phyloP scores from a whole-genome alignment of 441 rosid genomes.

The Syzygium syzygioides region DNA sequence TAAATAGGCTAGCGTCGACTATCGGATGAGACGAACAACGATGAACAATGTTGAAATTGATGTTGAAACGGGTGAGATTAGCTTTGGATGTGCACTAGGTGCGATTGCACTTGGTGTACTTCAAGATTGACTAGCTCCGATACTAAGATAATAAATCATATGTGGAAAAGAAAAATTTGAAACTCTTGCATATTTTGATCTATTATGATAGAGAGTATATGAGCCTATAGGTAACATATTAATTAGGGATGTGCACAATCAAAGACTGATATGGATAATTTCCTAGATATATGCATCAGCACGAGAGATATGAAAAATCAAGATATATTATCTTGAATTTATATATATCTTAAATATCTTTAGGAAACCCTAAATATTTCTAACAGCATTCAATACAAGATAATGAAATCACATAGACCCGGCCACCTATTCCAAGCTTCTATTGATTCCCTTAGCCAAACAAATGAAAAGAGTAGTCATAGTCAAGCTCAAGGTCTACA shows the following conservation, averaged over 20 bases:
- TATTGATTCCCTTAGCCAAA: background rate
- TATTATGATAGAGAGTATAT: background rate
- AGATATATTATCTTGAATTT: background rate
- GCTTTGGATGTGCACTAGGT: fast-evolving
- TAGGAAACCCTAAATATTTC: background rate
- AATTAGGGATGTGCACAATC: fast-evolving
- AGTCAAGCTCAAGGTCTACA: background rate
- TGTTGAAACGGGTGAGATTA: background rate
- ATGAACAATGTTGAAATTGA: background rate
- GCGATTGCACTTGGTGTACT: background rate
- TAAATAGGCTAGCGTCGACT: background rate
- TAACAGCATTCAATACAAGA: background rate
- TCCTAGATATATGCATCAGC: background rate
- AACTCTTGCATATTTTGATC: background rate
- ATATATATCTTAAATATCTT: background rate
- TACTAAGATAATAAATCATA: background rate
- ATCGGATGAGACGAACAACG: background rate
- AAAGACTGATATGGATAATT: background rate
- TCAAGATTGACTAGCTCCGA: background rate
- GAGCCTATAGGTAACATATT: fast-evolving
- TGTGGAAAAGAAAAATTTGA: background rate
- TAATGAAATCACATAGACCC: background rate
- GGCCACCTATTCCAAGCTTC: background rate
- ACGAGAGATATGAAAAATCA: background rate
- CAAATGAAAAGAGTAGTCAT: background rate